Conservation (phyloP, 225 moss, liverwort and hornwort genomes). For the Sphagnum tenellum region DNA sequence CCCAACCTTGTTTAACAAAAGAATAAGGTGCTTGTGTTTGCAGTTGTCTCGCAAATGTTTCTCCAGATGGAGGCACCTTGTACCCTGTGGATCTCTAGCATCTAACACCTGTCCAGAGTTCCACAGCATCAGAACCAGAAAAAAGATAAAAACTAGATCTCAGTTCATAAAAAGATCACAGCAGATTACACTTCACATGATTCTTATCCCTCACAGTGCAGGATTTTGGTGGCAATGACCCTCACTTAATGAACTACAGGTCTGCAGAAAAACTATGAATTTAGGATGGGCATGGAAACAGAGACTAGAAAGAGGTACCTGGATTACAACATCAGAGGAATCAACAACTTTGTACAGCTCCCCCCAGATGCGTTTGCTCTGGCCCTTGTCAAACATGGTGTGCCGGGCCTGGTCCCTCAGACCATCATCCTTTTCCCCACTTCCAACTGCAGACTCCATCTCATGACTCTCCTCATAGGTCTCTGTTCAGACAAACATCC, state of each 20-base stretch:
- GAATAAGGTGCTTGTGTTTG: constrained; percentile 96
- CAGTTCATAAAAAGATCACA: too few relatives aligned
- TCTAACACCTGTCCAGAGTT: constrained; percentile 56
- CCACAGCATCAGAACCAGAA: too few relatives aligned
- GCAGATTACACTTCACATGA: too few relatives aligned
- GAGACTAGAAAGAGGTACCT: constrained; percentile 24
- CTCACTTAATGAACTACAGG: too few relatives aligned
- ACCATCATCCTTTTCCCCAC: constrained; percentile 55
- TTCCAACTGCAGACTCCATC: constrained; percentile 25
- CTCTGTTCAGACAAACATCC: constrained; percentile 25
- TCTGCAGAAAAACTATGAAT: background rate
- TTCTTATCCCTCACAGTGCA: too few relatives aligned
- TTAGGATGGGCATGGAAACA: background rate
- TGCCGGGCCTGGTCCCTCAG: constrained; percentile 74
- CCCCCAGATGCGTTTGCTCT: constrained; percentile 99
- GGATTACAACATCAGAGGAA: constrained; percentile 94
- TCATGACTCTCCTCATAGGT: constrained; percentile 48
- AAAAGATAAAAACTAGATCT: too few relatives aligned
- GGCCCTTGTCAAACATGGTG: constrained; percentile 98
- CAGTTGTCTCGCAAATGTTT: constrained; percentile 89
- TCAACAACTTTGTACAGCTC: constrained; percentile 99
- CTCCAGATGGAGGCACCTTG: constrained; percentile 85
- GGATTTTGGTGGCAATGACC: too few relatives aligned
- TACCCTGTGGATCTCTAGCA: constrained; percentile 93
- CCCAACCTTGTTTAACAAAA: constrained; percentile 82